These are phyloP conservation scores for Diaporthe australafricana DNA, from an alignment of 2,329 filamentous ascomycete species.

Conservation along the genomic window DNA sequence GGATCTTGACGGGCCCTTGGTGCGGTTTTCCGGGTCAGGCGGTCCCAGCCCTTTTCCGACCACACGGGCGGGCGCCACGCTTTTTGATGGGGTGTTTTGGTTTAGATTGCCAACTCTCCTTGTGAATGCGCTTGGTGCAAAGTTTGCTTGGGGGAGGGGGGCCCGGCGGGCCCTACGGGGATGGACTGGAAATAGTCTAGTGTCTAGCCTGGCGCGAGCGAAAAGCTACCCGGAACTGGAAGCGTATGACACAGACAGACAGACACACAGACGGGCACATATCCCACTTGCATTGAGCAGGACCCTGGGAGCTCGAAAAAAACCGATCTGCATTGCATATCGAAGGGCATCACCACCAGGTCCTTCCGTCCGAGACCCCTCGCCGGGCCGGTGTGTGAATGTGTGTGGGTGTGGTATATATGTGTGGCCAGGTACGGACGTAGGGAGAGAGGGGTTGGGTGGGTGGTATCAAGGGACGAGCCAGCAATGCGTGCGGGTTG, in stretches of 20 bases:
- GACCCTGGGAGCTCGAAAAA: neutral
- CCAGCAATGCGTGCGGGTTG: neutral
- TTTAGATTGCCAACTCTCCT: neutral
- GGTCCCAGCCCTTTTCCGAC: neutral
- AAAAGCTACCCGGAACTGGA: neutral
- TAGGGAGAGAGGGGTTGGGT: neutral
- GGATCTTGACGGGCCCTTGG: neutral
- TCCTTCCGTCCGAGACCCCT: neutral
- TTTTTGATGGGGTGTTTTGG: neutral
- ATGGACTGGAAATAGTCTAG: slow-evolving; percentile 12
- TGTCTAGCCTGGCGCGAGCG: neutral
- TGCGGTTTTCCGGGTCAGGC: neutral
- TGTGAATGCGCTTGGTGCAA: slow-evolving; percentile 11
- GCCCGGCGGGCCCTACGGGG: neutral
- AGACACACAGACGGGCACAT: no score
- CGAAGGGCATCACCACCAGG: neutral
- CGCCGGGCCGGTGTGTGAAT: neutral
- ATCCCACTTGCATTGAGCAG: neutral
- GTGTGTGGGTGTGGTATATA: neutral
- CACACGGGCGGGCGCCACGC: neutral
- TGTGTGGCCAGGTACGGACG: neutral
- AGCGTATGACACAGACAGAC: neutral
- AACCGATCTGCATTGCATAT: neutral
- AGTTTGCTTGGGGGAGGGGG: neutral
- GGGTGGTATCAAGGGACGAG: slow-evolving; percentile 7